Evolutionary conservation across 2,329 filamentous ascomycete genomes (phyloP), one percentile per base, ranked within the genome.

Genomic region (Fusarium subglutinans): DNA sequence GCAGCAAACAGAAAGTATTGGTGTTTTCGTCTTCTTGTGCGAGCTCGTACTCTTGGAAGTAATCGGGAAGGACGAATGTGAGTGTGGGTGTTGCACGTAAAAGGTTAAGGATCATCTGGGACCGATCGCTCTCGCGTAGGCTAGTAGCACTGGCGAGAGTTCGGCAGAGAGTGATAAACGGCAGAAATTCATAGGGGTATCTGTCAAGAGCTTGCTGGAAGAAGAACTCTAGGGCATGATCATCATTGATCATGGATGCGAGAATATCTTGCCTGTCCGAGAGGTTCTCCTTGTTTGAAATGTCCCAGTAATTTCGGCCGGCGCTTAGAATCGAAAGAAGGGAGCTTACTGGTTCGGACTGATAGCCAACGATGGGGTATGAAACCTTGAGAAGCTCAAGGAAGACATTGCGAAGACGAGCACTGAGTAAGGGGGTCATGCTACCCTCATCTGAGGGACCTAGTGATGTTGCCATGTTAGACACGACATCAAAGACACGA

Each of bases 11-110:
- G 69, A 98, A 93, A 24, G 90, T 90, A 76, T 97, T 96, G 33
- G 90, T 90, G 74, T 96, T 95, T 67, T 96, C 93, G 73, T 98
- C 94, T 82, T 98, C 95, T 60, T 93, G 91, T 44, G 93, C 91
- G 18, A 95, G 90, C 69, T 92, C 89, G 76, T 97, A 98, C 41
- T 89, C 90, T 47, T 88, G 87, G 80, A 97, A 98, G 38, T 88
- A 83, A 1, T 87, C 83, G 2, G 94, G 92, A n/a, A 98, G 87
- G 18, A 88, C 86, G 74, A 97, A 92, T 35, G 96, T 98, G 62
- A 98, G 90, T 12, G 90, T 92, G 4, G 90, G 88, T 61, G 95
- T 92, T 65, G 87, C 88, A 65, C 91, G 89, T 18, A 98, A 85
- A 63, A 92, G 85, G n/a, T 87, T 84, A 43, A 92, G 82, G 15